phyloP scores from a whole-genome alignment of 257 asterid genomes.

The Capsicum chinense region DNA sequence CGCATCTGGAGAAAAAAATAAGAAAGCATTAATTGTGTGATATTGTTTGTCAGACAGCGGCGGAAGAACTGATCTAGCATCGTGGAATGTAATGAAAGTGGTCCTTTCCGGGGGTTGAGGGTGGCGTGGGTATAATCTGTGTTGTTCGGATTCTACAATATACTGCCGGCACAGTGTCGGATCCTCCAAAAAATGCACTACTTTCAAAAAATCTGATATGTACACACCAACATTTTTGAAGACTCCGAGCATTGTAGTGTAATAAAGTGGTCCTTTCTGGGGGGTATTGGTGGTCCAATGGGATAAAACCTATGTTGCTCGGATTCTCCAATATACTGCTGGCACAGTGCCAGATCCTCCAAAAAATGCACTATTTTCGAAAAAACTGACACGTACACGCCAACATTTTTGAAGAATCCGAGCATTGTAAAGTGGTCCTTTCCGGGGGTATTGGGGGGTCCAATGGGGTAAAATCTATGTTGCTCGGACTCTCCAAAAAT shows the following conservation, averaged over 20 bases:
- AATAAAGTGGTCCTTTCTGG: neutral
- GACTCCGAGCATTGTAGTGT: neutral
- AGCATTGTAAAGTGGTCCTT: neutral
- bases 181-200: neutral
- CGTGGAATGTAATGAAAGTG: no score
- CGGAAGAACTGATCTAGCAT: neutral
- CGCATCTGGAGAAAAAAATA: constrained; percentile 65
- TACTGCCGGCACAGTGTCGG: neutral
- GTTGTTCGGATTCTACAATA: neutral
- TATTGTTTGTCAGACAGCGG: neutral
- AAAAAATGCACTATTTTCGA: neutral
- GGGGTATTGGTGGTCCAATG: neutral
- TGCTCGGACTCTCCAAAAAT: neutral
- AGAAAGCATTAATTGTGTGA: neutral
- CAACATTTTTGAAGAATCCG: neutral
- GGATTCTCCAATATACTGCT: neutral
- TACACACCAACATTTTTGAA: neutral
- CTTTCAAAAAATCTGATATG: neutral
- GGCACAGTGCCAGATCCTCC: neutral
- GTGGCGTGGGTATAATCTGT: neutral
- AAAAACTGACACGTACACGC: neutral
- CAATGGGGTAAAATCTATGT: neutral
- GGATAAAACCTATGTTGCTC: neutral
- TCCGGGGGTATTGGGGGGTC: neutral
- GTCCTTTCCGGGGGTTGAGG: neutral